Evolutionary conservation across 768 basidiomycete genomes (phyloP).

Genomic region (Amanita inopinata): DNA sequence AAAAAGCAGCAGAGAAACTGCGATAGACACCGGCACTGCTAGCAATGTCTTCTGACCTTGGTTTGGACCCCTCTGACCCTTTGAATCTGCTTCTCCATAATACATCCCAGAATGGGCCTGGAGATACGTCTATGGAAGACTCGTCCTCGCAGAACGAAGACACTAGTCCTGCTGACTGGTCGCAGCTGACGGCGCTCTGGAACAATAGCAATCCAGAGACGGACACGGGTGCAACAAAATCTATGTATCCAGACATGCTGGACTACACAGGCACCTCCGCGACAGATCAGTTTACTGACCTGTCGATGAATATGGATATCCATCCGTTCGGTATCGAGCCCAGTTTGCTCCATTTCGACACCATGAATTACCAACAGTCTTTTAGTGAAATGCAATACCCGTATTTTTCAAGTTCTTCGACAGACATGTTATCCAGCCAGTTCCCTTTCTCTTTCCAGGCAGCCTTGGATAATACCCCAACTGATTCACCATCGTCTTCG

Average conservation of each 20-base stretch:
- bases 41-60: slow-evolving; percentile 26
- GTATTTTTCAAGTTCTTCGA: slow-evolving; percentile 11
- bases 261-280: slow-evolving; percentile 20
- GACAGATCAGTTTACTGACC: slow-evolving; percentile 14
- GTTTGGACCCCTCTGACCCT: slow-evolving; percentile 46
- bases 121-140: slow-evolving; percentile 28
- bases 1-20: not conserved
- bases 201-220: slow-evolving; percentile 21
- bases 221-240: slow-evolving; percentile 16
- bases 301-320: slow-evolving; percentile 55
- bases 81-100: slow-evolving; percentile 49
- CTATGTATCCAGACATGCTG: slow-evolving; percentile 28
- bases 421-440: slow-evolving; percentile 18
- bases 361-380: slow-evolving; percentile 16
- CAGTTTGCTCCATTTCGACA: slow-evolving; percentile 44
- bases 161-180: slow-evolving; percentile 40
- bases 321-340: slow-evolving; percentile 57
- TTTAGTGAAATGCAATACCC: slow-evolving; percentile 7
- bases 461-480: slow-evolving; percentile 12
- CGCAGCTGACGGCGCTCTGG: slow-evolving; percentile 43
- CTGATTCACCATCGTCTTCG: slow-evolving; percentile 14
- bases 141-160: slow-evolving; percentile 16
- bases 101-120: slow-evolving; percentile 20
- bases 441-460: slow-evolving; percentile 35
- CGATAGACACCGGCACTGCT: not conserved